Conservation (phyloP, 345 rosid genomes). For the Aethionema arabicum region DNA sequence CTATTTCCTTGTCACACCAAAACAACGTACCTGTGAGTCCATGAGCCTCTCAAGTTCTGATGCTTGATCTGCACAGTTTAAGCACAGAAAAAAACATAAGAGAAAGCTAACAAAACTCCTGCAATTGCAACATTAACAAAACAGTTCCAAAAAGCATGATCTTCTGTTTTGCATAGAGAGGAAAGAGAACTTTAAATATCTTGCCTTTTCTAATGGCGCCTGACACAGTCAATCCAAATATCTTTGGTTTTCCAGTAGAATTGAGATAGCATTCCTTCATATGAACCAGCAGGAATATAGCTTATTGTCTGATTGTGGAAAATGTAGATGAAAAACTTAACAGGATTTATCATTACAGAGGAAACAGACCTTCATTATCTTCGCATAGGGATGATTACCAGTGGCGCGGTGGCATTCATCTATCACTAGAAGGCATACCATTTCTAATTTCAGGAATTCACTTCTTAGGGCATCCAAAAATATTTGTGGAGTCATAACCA, state of each 20-base stretch:
- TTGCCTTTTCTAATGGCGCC: conserved; percentile 66
- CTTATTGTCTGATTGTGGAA: conserved; percentile 1
- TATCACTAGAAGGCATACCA: conserved; percentile 59
- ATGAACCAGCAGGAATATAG: conserved; percentile 20
- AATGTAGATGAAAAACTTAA: neutral
- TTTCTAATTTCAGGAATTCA: conserved; percentile 57
- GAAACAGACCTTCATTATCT: conserved; percentile 68
- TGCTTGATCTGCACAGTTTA: conserved; percentile 59
- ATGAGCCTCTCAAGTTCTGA: conserved; percentile 71
- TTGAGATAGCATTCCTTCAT: conserved; percentile 76
- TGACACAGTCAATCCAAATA: conserved; percentile 85
- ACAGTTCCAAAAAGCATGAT: conserved; percentile 16
- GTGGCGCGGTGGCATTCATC: conserved; percentile 90
- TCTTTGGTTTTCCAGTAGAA: conserved; percentile 60
- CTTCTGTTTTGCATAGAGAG: conserved; percentile 12
- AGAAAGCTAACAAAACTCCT: neutral
- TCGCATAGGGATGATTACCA: conserved; percentile 78
- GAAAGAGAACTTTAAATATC: conserved; percentile 8
- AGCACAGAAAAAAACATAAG: conserved; percentile 48
- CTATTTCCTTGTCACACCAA: conserved; percentile 7
- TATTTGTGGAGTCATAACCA: conserved; percentile 94
- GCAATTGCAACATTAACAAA: conserved; percentile 18
- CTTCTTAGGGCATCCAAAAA: conserved; percentile 73
- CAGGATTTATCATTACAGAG: conserved; percentile 12
- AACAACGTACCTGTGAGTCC: conserved; percentile 61